Evolutionary conservation across 2,329 filamentous ascomycete species (phyloP).

Genomic region (Pyricularia grisea): DNA sequence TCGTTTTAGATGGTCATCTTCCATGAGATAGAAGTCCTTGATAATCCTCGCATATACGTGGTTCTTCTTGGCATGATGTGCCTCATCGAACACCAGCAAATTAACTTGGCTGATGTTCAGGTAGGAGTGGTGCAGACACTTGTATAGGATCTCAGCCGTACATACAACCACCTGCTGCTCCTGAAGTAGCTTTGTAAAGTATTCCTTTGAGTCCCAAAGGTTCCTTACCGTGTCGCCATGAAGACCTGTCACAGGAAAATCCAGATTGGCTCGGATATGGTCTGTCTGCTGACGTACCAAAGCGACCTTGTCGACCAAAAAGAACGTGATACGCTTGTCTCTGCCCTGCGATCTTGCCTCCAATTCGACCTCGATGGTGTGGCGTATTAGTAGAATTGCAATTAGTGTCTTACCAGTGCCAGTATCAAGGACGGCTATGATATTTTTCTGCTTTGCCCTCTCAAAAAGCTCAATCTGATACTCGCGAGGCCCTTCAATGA

Average conservation of each 20-base stretch:
- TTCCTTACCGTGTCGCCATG: constrained; percentile 57
- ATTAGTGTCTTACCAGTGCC: constrained; percentile 96
- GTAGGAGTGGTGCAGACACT: constrained; percentile 70
- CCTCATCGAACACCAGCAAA: constrained; percentile 89
- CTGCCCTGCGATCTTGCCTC: constrained; percentile 53
- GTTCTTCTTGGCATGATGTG: constrained; percentile 90
- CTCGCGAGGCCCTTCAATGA: constrained; percentile 72
- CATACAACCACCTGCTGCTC: constrained; percentile 81
- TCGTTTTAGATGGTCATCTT: constrained; percentile 31
- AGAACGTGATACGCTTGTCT: constrained; percentile 66
- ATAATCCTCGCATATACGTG: constrained; percentile 88
- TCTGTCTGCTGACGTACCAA: constrained; percentile 84
- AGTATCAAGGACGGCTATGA: constrained; percentile 90
- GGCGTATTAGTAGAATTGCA: constrained; percentile 71
- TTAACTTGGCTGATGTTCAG: constrained; percentile 77
- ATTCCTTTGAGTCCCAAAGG: constrained; percentile 26
- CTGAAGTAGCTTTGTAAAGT: constrained; percentile 42
- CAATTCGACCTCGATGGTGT: constrained; percentile 69
- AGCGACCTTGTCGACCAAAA: constrained; percentile 80
- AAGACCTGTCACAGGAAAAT: constrained; percentile 63
- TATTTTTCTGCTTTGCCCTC: constrained; percentile 72
- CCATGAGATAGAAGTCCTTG: constrained; percentile 67
- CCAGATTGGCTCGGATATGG: constrained; percentile 72
- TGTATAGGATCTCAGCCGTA: constrained; percentile 77
- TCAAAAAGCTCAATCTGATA: constrained; percentile 93